These are phyloP conservation scores for Ploettnerulaceae sp. DNA, from an alignment of 2,329 filamentous ascomycete species.

Conservation along the genomic window DNA sequence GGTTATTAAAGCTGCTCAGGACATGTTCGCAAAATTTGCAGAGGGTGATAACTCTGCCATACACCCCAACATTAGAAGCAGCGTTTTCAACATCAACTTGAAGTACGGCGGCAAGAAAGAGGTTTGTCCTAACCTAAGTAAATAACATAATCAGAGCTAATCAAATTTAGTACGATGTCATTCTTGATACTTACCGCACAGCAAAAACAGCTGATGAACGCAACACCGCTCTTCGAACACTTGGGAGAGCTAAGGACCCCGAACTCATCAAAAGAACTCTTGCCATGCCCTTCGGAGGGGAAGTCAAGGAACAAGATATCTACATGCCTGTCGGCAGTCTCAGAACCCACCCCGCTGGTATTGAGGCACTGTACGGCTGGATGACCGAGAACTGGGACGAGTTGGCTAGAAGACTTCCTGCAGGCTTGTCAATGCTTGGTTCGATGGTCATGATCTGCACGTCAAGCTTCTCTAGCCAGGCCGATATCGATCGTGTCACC, in stretches of 20 bases:
- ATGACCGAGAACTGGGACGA: constrained; percentile 85
- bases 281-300: constrained; percentile 65
- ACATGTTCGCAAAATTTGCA: constrained; percentile 85
- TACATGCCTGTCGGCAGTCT: constrained; percentile 83
- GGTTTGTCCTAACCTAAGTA: constrained; percentile 40
- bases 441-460: constrained; percentile 79
- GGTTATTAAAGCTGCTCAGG: constrained; percentile 74
- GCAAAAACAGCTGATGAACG: constrained; percentile 81
- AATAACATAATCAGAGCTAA: constrained; percentile 13
- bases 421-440: constrained; percentile 81
- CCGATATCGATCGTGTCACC: constrained; percentile 72
- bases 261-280: constrained; percentile 80
- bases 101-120: constrained; percentile 82
- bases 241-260: constrained; percentile 74
- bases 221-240: constrained; percentile 79
- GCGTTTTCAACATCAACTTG: constrained; percentile 79
- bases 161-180: constrained; percentile 59
- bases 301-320: constrained; percentile 91
- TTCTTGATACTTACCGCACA: constrained; percentile 70
- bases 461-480: constrained; percentile 69
- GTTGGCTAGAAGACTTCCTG: constrained; percentile 74
- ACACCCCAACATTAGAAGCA: constrained; percentile 84
- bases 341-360: constrained; percentile 70
- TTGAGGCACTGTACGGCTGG: constrained; percentile 77
- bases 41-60: constrained; percentile 75